Base-by-base conservation (phyloP, 129 eudicot species). In the Gnaphalium uliginosum region DNA sequence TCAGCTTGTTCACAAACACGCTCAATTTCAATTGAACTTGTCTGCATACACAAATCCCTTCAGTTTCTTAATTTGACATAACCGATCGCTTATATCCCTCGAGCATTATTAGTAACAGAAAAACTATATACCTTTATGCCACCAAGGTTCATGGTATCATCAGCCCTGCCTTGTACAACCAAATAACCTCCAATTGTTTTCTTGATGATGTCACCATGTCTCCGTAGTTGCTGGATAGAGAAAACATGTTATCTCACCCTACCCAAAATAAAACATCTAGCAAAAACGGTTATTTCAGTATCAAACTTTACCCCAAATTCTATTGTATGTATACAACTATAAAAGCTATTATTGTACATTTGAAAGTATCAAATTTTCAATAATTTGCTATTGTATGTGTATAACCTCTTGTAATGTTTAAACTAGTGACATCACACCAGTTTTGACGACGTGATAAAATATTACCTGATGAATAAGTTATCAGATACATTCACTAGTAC, bases 91-190 rank as follows among this genome's bases (percentile, higher is more conserved):
- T 25, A 63, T 63, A 64, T 6, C 27, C 6, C 17, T 41, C 6
- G 19, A 23, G 1, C 17, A 24, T 71, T 60, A 33, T 39, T 3
- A 5, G 8, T 22, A 46, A 14, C 13, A 37, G 67, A 4, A 63
- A 51, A 61, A 1, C 4, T 57, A 43, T 37, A 19, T 88, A 94
- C 98, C 98, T 95, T 95, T 64, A 91, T 95, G 69, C 97, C 99
- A 69, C 99, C 97, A 37, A 95, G 89, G 77, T 95, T 95, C 99
- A 95, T 95, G 68, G 99, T 95, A 79, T 95, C 99, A 80, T 95
- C 99, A 64, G 99, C 97, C 68, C 99, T 84, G 17, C 99, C 97
- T 79, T 87, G 94, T 66, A 95, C 97, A 68, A 75, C 23, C 10
- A 67, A 67, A 87, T 82, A 95, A 61, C 92, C 99, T 63, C 96